Evolutionary conservation across 805 yeast genomes (phyloP).

Genomic region (Saturnispora ahearnii): DNA sequence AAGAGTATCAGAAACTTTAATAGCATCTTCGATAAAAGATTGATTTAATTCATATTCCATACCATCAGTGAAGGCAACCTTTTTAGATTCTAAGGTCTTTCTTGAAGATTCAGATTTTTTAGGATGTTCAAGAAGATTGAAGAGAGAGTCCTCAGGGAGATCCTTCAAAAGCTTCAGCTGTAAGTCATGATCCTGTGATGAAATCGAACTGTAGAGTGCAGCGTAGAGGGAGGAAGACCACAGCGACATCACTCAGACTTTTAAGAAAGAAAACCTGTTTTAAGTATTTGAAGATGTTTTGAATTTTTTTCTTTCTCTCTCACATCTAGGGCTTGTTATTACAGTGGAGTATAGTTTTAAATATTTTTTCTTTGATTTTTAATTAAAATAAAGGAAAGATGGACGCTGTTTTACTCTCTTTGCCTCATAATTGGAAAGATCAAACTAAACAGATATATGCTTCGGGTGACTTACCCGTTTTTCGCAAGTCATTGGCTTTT

Average conservation of each 20-base stretch:
- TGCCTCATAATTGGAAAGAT: background rate
- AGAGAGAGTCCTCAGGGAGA: conserved; percentile 37
- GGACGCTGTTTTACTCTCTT: background rate
- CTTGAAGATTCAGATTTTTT: conserved; percentile 40
- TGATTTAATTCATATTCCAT: conserved; percentile 54
- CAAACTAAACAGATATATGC: conserved; percentile 3
- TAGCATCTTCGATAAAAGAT: conserved; percentile 52
- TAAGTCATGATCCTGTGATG: conserved; percentile 19
- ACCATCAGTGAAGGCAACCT: conserved; percentile 43
- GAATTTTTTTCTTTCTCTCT: background rate
- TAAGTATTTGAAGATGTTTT: background rate
- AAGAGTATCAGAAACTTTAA: conserved; percentile 52
- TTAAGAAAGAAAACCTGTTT: background rate
- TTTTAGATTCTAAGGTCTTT: conserved; percentile 38
- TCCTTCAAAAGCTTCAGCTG: conserved; percentile 14
- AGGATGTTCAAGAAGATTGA: conserved; percentile 33
- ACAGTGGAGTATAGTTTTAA: background rate
- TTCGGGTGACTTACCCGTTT: background rate
- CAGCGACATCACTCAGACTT: conserved; percentile 4
- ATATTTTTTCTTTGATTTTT: background rate
- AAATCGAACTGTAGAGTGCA: conserved; percentile 39
- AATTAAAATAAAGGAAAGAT: background rate
- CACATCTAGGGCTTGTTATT: background rate
- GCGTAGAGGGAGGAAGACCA: conserved; percentile 38
- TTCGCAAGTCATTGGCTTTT: conserved; percentile 1